These are phyloP conservation scores for Microsporum audouinii DNA, from an alignment of 2,329 filamentous ascomycete species.

Conservation along the genomic window DNA sequence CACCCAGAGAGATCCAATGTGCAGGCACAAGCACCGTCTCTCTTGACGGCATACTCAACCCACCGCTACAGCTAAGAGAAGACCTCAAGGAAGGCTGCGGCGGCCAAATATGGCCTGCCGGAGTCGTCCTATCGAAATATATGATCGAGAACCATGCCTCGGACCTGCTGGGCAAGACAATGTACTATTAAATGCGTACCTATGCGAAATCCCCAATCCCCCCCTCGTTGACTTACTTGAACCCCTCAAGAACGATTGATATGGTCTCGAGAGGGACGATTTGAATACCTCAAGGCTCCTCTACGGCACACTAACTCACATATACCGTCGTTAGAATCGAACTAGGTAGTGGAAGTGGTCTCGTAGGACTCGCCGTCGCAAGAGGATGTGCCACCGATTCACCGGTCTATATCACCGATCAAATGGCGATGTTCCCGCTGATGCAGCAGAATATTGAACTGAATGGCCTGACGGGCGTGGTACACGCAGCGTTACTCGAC, in stretches of 20 bases:
- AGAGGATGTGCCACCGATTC: slow-evolving; percentile 42
- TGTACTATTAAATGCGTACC: slow-evolving; percentile 40
- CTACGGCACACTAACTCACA: background rate
- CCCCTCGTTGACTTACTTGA: slow-evolving; percentile 5
- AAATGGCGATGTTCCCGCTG: slow-evolving; percentile 68
- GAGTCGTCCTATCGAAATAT: slow-evolving; percentile 77
- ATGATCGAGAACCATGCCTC: slow-evolving; percentile 61
- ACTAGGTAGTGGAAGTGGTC: slow-evolving; percentile 79
- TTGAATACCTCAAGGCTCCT: background rate
- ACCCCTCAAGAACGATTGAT: slow-evolving; percentile 6
- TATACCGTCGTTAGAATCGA: slow-evolving; percentile 54
- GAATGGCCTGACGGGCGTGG: slow-evolving; percentile 56
- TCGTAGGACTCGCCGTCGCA: slow-evolving; percentile 59
- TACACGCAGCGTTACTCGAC: slow-evolving; percentile 61
- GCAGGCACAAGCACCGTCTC: slow-evolving; percentile 43
- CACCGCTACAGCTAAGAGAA: slow-evolving; percentile 66
- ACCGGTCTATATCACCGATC: slow-evolving; percentile 74
- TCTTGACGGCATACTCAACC: slow-evolving; percentile 62
- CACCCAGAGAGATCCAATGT: slow-evolving; percentile 41
- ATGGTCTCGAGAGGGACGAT: background rate
- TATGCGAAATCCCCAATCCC: background rate
- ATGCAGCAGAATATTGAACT: slow-evolving; percentile 81
- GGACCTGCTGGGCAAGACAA: slow-evolving; percentile 54
- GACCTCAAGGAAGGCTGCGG: slow-evolving; percentile 82
- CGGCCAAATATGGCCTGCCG: slow-evolving; percentile 88